Evolutionary conservation across 2,329 filamentous ascomycete genomes (phyloP).

Genomic region (Capronia epimyces): DNA sequence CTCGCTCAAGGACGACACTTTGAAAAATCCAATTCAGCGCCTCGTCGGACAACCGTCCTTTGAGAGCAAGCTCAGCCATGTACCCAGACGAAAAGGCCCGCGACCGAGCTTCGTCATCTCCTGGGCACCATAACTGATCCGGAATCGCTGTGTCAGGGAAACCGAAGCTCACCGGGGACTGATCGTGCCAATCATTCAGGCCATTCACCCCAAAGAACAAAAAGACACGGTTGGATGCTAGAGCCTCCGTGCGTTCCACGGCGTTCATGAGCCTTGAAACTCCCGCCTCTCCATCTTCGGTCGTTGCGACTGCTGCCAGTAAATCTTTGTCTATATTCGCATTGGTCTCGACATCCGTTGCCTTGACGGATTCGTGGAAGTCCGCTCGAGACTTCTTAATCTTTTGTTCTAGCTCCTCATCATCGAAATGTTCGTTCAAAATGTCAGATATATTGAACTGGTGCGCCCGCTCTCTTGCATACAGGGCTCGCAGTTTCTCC

Average conservation of each 20-base stretch:
- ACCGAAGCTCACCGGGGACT: conserved; percentile 26
- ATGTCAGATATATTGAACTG: conserved; percentile 36
- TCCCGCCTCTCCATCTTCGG: conserved; percentile 36
- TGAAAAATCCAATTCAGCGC: conserved; percentile 59
- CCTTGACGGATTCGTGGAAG: conserved; percentile 26
- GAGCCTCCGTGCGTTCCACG: conserved; percentile 56
- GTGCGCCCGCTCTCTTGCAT: conserved; percentile 19
- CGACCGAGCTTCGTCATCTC: conserved; percentile 47
- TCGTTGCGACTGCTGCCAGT: conserved; percentile 41
- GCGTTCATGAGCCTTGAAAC: conserved; percentile 51
- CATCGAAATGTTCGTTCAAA: conserved; percentile 53
- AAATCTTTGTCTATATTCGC: conserved; percentile 36
- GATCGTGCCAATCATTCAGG: conserved; percentile 26
- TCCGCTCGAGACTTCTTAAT: conserved; percentile 38
- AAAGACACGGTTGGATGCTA: conserved; percentile 50
- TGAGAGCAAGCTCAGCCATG: conserved; percentile 50
- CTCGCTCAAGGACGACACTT: conserved; percentile 43
- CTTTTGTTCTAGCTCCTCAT: conserved; percentile 55
- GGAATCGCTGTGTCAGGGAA: conserved; percentile 37
- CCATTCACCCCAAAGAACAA: conserved; percentile 49
- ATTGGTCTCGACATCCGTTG: conserved; percentile 11
- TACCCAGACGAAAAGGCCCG: conserved; percentile 60
- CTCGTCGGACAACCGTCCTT: conserved; percentile 54
- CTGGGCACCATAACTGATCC: conserved; percentile 31
- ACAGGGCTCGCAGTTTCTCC: conserved; percentile 26